Base-by-base conservation (phyloP, 2,329 filamentous ascomycete genomes). In the Aspergillus sp. region DNA sequence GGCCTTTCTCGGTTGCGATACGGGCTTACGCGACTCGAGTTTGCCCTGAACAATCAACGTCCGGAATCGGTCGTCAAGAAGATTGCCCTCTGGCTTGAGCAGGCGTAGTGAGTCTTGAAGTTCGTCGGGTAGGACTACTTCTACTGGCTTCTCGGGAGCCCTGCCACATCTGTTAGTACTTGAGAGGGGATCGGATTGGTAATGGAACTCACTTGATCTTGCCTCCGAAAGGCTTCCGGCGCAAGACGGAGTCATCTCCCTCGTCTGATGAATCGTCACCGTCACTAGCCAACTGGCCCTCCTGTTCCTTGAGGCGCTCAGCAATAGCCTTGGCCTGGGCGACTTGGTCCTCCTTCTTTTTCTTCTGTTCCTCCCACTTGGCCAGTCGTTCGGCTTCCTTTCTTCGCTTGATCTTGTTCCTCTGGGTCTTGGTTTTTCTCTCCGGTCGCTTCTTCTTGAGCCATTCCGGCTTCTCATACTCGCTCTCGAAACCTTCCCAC, bases 41-140 rank as follows among this genome's bases (percentile, higher is more conserved):
- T 95, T 96, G 62, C 95, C 95, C 65, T 93, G 87, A 38, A 98
- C 85, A 65, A 98, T 82, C 79, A 98, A 83, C 76, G 87, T 98
- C 64, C 95, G 85, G 82, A 97, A 98, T 54, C 95, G 86, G 72
- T 99, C 95, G 68, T 92, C 92, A 69, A 99, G 83, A 45, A 97
- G 81, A 74, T 97, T 98, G n/a, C 95, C 95, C 77, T 99, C 95
- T 0, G 95, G 95, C 78, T 94, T 96, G 67, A 97, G 79, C 73
- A 93, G 78, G 72, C 95, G 79, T 72, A 97, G 79, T 54, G 92
- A 89, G 72, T 97, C 87, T 77, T 97, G 84, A 72, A 95, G 78
- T 81, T 99, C 87, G 79, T 98, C 88, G 46, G 92, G 85, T 64
- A 97, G 77, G 64, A 97, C 84, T 69, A 97, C 76, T 77, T 97